Evolutionary conservation across 208 protist genomes (phyloP), one percentile per base, ranked within the genome.

Genomic region (Trypanosoma conorhini): DNA sequence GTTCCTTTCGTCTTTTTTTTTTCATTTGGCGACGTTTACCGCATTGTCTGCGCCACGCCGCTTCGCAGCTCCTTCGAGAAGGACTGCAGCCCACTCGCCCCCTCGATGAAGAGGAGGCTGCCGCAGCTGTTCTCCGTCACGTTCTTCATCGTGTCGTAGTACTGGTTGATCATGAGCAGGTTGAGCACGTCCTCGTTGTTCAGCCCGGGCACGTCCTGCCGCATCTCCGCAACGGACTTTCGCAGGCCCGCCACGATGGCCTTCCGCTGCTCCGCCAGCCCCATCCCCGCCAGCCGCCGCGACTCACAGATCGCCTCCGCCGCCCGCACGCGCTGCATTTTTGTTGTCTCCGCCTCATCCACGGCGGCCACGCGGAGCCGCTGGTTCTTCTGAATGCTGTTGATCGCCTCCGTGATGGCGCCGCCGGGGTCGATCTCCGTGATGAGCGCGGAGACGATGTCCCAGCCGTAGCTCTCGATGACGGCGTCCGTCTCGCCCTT

Each of bases 91-190:
- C 65, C 22, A 35, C 44, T 30, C 3, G 54, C n/a, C 28, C 54
- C 35, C n/a, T n/a, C n/a, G 59, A 7, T 30, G 24, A 30, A 46
- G 50, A 4, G 84, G 84, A 57, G 90, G 57, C 40, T 90, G 33
- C 26, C 89, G 74, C n/a, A 93, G 62, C 15, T 74, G 58, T 64
- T 82, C 88, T 3, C 80, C 67, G 19, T 35, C 50, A 94, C 79
- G 31, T 88, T 86, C 70, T 94, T 94, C 80, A 94, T 76, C 54
- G 88, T 73, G 64, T 94, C 86, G 64, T 92, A 94, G 80, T 92
- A 92, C 75, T 94, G 88, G 55, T 90, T 94, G 61, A 94, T 72
- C 38, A 94, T 69, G 3, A 92, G 67, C 64, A 94, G 72, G 55
- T 88, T 81, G 83, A 92, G 88, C 17, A 92, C 86, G 28, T 88